phyloP scores from a whole-genome alignment of 2,329 filamentous ascomycete species.

The Alternaria gaisen region DNA sequence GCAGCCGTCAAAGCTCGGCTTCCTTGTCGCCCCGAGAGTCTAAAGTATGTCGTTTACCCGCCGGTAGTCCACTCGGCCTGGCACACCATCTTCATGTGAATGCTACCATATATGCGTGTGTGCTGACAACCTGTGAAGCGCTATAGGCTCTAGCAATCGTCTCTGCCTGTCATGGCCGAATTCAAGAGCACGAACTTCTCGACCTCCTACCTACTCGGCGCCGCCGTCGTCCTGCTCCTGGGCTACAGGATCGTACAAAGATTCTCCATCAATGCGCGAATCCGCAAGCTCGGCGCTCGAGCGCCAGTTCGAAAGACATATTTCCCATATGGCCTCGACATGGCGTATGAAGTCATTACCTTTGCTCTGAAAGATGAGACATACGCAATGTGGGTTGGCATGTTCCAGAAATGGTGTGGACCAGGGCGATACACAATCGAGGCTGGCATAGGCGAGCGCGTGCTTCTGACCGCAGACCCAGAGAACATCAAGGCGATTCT shows the following conservation, averaged over 20 bases:
- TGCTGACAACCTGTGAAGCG: slow-evolving; percentile 3
- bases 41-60: not conserved
- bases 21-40: slow-evolving; percentile 6
- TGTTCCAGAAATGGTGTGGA: slow-evolving; percentile 56
- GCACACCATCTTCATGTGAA: slow-evolving; percentile 9
- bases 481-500: slow-evolving; percentile 92
- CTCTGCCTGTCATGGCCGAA: slow-evolving; percentile 33
- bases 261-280: slow-evolving; percentile 47
- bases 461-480: slow-evolving; percentile 80
- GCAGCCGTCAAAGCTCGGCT: slow-evolving; percentile 3
- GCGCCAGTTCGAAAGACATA: slow-evolving; percentile 54
- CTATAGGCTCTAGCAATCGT: not conserved
- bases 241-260: slow-evolving; percentile 26
- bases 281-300: slow-evolving; percentile 54
- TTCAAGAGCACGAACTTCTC: slow-evolving; percentile 28
- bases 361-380: slow-evolving; percentile 64
- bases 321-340: slow-evolving; percentile 66
- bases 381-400: slow-evolving; percentile 67
- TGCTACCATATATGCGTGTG: slow-evolving; percentile 10
- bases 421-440: slow-evolving; percentile 67
- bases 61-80: not conserved
- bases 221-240: slow-evolving; percentile 29
- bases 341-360: slow-evolving; percentile 66
- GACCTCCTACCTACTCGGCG: slow-evolving; percentile 33
- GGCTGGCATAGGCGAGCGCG: slow-evolving; percentile 64